Base-by-base conservation (phyloP, 495 filamentous ascomycete genomes). In the Lasiosphaeriaceae sp. region DNA sequence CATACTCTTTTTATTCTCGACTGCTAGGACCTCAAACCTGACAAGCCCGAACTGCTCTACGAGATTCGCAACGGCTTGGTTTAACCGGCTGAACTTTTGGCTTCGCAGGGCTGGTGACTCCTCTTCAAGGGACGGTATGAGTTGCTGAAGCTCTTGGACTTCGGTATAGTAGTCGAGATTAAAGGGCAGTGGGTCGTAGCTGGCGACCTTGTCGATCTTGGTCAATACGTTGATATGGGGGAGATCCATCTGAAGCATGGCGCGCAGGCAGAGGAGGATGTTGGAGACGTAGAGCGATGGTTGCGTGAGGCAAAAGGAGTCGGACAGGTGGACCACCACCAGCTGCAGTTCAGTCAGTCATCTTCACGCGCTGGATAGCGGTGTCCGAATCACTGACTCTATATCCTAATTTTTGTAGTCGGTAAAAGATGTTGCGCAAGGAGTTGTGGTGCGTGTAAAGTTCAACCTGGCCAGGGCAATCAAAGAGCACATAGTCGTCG, bases 171-270 rank as follows among this genome's bases (percentile, higher is more conserved):
- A 98, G 60, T 96, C 91, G 35, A 98, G 82, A 62, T 93, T 92
- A 78, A 98, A 97, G 0, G 91, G 89, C 0, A 97, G 83, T 9
- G 86, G 82, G 43, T 86, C 81, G 66, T 96, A 96, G 11, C 80
- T 75, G 11, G 76, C 56, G 29, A 97, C 76, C 59, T 94, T 95
- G 74, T 98, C 94, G 71, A 98, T 96, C 74, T 98, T 98, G 19
- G 92, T 96, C 22, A 98, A 80, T 55, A 97, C 89, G 69, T 98
- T 97, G 54, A 98, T 78, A 65, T 96, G 90, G 14, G 94, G 90
- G 29, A 97, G 85, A 66, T 96, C 93, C 77, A 98, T 90, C 74
- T 97, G 93, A 29, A 98, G 84, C 94, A 98, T 98, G 62, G 90
- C 89, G 59, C 94, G 88, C 53, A 98, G 84, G 37, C 90, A 90